Percentiles rank a stretch among this genome's conserved stretches.
These are phyloP conservation scores for Melaleuca alternifolia DNA, from an alignment of 345 rosid species.

Conservation along the genomic window DNA sequence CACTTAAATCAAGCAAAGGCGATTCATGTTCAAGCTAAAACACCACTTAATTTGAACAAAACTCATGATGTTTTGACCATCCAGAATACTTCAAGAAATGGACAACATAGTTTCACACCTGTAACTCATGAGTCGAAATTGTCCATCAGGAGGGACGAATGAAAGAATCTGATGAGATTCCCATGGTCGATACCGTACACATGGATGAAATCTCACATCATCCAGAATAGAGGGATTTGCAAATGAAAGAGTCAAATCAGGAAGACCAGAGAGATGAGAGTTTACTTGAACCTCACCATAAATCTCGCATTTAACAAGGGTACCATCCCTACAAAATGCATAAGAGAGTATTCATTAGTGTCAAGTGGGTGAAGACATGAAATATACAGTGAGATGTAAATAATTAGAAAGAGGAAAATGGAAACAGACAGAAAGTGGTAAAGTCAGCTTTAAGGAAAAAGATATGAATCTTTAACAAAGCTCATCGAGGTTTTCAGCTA, in stretches of 20 bases:
- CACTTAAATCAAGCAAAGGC: not conserved
- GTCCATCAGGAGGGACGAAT: slow-evolving; percentile 97
- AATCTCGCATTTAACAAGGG: slow-evolving; percentile 55
- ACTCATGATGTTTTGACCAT: not conserved
- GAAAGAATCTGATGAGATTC: slow-evolving; percentile 88
- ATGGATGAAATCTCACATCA: slow-evolving; percentile 82
- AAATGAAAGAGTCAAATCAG: slow-evolving; percentile 86
- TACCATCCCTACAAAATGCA: slow-evolving; percentile 43
- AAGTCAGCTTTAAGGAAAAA: not conserved
- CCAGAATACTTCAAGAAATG: not conserved
- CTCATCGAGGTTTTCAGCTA: not conserved
- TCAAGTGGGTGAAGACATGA: not conserved
- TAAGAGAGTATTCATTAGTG: not conserved
- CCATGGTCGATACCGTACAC: slow-evolving; percentile 96
- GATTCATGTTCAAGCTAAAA: not conserved
- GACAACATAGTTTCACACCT: slow-evolving; percentile 31
- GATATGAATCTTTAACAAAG: not conserved
- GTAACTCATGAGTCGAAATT: slow-evolving; percentile 95
- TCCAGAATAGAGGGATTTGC: slow-evolving; percentile 69
- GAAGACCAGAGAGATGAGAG: slow-evolving; percentile 86
- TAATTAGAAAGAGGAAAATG: not conserved
- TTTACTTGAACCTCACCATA: slow-evolving; percentile 85
- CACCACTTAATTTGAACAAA: not conserved
- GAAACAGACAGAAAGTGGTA: not conserved
- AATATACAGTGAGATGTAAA: not conserved